Conservation (phyloP, 768 basidiomycete species). For the Leucocoprinus sp. region DNA sequence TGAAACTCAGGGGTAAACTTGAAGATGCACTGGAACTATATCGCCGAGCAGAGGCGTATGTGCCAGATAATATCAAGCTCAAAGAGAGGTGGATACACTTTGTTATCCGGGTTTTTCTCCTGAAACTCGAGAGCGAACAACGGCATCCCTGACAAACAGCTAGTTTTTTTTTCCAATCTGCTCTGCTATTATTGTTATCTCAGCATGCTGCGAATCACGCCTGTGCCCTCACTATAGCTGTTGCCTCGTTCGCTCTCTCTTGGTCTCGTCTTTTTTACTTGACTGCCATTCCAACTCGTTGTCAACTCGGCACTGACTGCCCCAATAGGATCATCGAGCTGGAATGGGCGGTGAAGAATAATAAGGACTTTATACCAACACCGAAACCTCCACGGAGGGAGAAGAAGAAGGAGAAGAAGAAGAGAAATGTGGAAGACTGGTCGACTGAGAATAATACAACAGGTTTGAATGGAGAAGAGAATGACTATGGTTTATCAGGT, state of each 20-base stretch:
- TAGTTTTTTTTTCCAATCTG: constrained; percentile 11
- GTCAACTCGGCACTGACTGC: neutral
- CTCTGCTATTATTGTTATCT: neutral
- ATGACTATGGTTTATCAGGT: constrained; percentile 10
- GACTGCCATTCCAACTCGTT: neutral
- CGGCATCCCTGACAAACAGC: constrained; percentile 25
- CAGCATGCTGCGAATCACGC: neutral
- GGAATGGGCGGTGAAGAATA: constrained; percentile 67
- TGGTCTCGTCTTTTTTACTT: neutral
- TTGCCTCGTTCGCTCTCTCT: constrained; percentile 21
- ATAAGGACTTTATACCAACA: constrained; percentile 49
- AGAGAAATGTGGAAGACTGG: constrained; percentile 19
- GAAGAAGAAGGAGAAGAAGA: constrained; percentile 27
- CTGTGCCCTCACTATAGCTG: constrained; percentile 33
- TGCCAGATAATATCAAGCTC: constrained; percentile 80
- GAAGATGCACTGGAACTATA: constrained; percentile 75
- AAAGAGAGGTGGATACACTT: constrained; percentile 84
- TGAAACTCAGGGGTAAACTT: constrained; percentile 57
- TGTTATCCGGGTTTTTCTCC: constrained; percentile 55
- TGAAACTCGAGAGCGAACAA: constrained; percentile 24
- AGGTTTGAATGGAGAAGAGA: neutral
- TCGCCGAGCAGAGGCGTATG: constrained; percentile 72
- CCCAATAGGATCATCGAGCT: constrained; percentile 68
- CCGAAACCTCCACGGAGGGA: constrained; percentile 38
- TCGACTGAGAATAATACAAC: constrained; percentile 17